A percentile compares a stretch with the other conserved stretches of the same genome.
Evolutionary conservation across 225 moss, liverwort and hornwort species (phyloP).

Genomic region (Sphagnum contortum): DNA sequence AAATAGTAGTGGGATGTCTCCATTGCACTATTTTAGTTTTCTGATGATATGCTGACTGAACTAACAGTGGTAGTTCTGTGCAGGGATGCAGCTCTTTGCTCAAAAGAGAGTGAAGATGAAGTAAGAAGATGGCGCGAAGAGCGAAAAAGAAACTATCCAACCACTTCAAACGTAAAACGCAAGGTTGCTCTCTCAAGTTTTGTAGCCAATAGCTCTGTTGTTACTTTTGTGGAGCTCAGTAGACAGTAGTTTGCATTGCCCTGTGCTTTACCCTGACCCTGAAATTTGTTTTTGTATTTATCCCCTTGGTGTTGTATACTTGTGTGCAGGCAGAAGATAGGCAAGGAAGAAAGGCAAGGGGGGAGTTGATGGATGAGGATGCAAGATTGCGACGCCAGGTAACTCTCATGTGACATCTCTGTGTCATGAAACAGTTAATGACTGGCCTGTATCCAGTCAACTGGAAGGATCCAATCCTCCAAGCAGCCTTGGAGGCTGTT

Average conservation of each 20-base stretch:
- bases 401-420: neutral
- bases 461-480: no score
- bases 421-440: neutral
- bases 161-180: constrained; percentile 54
- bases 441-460: neutral
- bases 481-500: no score
- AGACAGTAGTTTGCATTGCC: no score
- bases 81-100: neutral
- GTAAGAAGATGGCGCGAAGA: constrained; percentile 78
- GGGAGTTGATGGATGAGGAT: constrained; percentile 90
- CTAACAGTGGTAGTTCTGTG: no score
- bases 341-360: constrained; percentile 60
- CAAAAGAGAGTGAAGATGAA: constrained; percentile 62
- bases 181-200: constrained; percentile 33
- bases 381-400: constrained; percentile 79
- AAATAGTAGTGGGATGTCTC: no score
- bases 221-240: no score
- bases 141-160: constrained; percentile 80
- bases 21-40: no score
- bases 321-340: constrained; percentile 55
- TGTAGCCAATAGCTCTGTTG: no score
- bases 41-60: no score
- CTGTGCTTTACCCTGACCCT: no score
- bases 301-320: no score
- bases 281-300: no score